These are phyloP conservation scores for Blastobotrys peoriensis DNA, from an alignment of 805 yeast genomes.

Conservation along the genomic window DNA sequence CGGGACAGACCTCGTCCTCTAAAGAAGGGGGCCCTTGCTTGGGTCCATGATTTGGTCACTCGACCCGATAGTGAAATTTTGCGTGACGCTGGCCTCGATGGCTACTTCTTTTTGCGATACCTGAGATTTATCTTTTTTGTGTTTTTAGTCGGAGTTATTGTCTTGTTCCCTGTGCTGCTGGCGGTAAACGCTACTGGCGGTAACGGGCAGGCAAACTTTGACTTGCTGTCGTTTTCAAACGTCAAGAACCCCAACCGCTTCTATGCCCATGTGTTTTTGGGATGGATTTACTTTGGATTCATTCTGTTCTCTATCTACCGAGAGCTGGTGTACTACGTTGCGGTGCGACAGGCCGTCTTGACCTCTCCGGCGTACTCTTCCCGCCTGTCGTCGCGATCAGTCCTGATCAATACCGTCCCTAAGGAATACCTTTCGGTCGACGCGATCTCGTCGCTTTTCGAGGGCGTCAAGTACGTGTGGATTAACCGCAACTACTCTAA, in stretches of 20 bases:
- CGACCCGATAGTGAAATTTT: constrained; percentile 72
- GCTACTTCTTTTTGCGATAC: constrained; percentile 83
- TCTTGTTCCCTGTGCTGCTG: constrained; percentile 63
- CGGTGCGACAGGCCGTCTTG: constrained; percentile 69
- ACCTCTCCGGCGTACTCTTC: constrained; percentile 77
- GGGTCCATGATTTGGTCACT: constrained; percentile 60
- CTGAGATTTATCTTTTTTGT: constrained; percentile 49
- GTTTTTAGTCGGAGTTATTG: constrained; percentile 48
- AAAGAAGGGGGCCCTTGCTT: constrained; percentile 58
- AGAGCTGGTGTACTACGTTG: constrained; percentile 71
- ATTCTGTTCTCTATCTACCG: constrained; percentile 71
- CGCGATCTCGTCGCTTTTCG: constrained; percentile 68
- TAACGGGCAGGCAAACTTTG: constrained; percentile 56
- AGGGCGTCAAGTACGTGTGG: constrained; percentile 78
- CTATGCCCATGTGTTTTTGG: constrained; percentile 78
- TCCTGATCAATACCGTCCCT: constrained; percentile 80
- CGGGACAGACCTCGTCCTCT: constrained; percentile 58
- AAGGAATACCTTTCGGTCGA: constrained; percentile 62
- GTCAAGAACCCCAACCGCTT: constrained; percentile 55
- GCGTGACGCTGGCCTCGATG: constrained; percentile 89
- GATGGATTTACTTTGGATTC: constrained; percentile 72
- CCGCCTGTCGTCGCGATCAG: constrained; percentile 70
- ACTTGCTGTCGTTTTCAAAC: constrained; percentile 72
- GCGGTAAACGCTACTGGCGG: constrained; percentile 71
- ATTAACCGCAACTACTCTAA: constrained; percentile 59